phyloP scores from a whole-genome alignment of 2,329 filamentous ascomycete genomes.

The Laburnicola sp. region DNA sequence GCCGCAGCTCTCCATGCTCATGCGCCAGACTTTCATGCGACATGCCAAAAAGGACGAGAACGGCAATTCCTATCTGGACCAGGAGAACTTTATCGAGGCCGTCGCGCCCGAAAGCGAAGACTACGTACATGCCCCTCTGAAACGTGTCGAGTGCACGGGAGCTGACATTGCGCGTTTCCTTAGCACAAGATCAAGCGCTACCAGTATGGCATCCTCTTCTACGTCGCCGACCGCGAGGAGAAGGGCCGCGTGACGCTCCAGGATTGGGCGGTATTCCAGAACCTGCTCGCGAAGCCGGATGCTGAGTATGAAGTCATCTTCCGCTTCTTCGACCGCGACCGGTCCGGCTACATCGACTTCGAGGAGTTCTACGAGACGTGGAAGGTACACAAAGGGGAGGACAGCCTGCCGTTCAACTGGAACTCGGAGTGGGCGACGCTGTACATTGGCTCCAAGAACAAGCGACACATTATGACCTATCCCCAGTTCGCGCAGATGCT shows the following conservation, averaged over 20 bases:
- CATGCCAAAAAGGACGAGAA: conserved; percentile 75
- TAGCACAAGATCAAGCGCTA: conserved; percentile 98
- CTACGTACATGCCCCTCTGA: conserved; percentile 67
- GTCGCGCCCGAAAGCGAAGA: conserved; percentile 85
- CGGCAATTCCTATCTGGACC: conserved; percentile 78
- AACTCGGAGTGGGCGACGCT: conserved; percentile 94
- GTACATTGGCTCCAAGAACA: conserved; percentile 86
- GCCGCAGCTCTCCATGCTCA: conserved; percentile 70
- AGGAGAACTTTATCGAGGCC: conserved; percentile 87
- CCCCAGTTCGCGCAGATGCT: conserved; percentile 98
- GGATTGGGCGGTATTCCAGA: conserved; percentile 94
- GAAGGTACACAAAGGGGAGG: conserved; percentile 81
- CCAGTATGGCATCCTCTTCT: conserved; percentile 92
- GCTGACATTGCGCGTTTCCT: conserved; percentile 34
- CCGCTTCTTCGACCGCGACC: conserved; percentile 87
- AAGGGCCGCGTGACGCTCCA: conserved; percentile 73
- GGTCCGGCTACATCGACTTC: conserved; percentile 83
- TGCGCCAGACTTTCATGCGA: conserved; percentile 73
- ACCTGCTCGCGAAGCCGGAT: conserved; percentile 88
- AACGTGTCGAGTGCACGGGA: conserved; percentile 22
- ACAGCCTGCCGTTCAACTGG: conserved; percentile 94
- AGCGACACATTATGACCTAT: conserved; percentile 90
- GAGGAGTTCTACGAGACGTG: conserved; percentile 84
- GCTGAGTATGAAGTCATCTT: conserved; percentile 99
- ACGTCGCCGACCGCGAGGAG: conserved; percentile 79